Percentiles rank a stretch among this genome's conserved stretches.
These are phyloP conservation scores for Rubia peregrina DNA, from an alignment of 305 asterid genomes.

Conservation along the genomic window DNA sequence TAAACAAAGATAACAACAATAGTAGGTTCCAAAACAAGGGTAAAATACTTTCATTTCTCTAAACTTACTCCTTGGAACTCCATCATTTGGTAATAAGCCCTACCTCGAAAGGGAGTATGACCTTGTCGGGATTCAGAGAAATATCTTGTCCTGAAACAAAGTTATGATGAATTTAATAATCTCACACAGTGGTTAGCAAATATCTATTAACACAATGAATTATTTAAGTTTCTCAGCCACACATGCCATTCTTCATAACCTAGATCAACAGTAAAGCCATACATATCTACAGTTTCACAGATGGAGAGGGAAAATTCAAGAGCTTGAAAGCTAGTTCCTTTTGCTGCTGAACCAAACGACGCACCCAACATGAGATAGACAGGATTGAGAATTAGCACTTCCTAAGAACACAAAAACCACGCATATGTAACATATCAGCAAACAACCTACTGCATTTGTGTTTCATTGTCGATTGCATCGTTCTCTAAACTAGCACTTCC, in stretches of 20 bases:
- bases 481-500: conserved; percentile 46
- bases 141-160: conserved; percentile 78
- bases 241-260: conserved; percentile 87
- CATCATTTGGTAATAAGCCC: conserved; percentile 99
- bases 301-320: conserved; percentile 97
- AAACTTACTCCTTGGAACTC: conserved; percentile 89
- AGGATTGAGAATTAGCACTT: conserved; percentile 62
- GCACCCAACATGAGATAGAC: conserved; percentile 81
- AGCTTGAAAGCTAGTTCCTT: conserved; percentile 98
- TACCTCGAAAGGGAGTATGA: conserved; percentile 87
- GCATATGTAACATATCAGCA: background rate
- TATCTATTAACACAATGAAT: background rate
- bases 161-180: conserved; percentile 13
- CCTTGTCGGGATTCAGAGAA: conserved; percentile 94
- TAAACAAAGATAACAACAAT: background rate
- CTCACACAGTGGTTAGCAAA: background rate
- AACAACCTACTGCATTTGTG: too few species aligned
- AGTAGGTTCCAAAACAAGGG: background rate
- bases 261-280: conserved; percentile 98
- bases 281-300: conserved; percentile 90
- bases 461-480: conserved; percentile 43
- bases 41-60: conserved; percentile 4
- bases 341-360: conserved; percentile 98
- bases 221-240: background rate
- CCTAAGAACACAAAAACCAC: conserved; percentile 38